phyloP scores from a whole-genome alignment of 768 basidiomycete species.

The Lenzites betulinus region DNA sequence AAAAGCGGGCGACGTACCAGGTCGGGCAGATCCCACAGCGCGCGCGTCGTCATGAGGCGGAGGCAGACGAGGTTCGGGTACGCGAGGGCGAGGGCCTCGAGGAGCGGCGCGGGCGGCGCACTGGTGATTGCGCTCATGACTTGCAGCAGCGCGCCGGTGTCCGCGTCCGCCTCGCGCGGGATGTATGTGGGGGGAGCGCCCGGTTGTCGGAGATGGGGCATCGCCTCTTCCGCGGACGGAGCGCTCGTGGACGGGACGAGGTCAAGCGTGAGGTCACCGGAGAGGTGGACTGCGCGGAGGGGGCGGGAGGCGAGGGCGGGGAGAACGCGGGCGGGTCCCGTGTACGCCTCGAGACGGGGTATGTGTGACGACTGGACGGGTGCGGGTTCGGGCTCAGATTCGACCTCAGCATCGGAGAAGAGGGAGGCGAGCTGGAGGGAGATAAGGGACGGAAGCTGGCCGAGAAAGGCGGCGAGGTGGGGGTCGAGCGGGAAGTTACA shows the following conservation, averaged over 20 bases:
- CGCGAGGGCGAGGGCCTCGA: constrained; percentile 54
- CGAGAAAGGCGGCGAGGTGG: constrained; percentile 60
- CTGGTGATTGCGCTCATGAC: constrained; percentile 63
- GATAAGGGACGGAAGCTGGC: constrained; percentile 52
- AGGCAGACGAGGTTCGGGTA: constrained; percentile 67
- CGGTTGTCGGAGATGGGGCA: constrained; percentile 5
- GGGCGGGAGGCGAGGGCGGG: constrained; percentile 67
- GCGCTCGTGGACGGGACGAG: constrained; percentile 46
- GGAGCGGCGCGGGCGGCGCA: constrained; percentile 56
- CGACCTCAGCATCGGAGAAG: constrained; percentile 19
- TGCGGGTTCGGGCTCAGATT: constrained; percentile 20
- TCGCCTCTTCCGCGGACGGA: constrained; percentile 20
- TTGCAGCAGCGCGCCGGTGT: constrained; percentile 38
- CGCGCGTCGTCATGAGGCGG: constrained; percentile 53
- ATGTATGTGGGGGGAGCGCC: neutral
- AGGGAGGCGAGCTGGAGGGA: constrained; percentile 56
- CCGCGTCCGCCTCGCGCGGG: neutral
- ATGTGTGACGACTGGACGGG: constrained; percentile 38
- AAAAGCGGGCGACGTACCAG: constrained; percentile 29
- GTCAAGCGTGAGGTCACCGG: constrained; percentile 58
- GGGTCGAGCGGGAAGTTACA: constrained; percentile 64
- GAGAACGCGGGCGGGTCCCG: constrained; percentile 60
- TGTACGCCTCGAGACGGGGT: constrained; percentile 54
- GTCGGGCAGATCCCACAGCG: constrained; percentile 35
- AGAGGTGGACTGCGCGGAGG: constrained; percentile 61